Percentiles rank a stretch among this genome's conserved stretches.
These are phyloP conservation scores for Graphilbum fragrans DNA, from an alignment of 2,329 filamentous ascomycete genomes.

Conservation along the genomic window DNA sequence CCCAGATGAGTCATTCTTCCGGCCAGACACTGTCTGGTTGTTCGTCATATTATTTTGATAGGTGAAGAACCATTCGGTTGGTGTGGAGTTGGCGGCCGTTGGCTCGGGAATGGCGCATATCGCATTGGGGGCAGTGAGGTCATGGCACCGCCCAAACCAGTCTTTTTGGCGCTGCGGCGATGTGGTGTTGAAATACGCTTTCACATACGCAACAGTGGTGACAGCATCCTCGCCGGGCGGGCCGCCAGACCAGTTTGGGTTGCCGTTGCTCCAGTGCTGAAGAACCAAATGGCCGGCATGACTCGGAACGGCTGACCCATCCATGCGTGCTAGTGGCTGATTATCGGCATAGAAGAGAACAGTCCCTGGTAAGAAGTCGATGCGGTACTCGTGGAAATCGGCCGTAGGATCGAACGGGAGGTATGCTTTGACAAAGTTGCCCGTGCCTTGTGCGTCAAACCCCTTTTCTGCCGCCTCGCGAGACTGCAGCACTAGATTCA, in stretches of 20 bases:
- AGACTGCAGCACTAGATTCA: constrained; percentile 70
- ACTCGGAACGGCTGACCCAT: constrained; percentile 43
- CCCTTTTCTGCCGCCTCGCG: constrained; percentile 42
- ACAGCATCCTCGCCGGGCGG: constrained; percentile 52
- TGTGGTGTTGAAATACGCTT: constrained; percentile 70
- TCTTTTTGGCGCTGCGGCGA: constrained; percentile 24
- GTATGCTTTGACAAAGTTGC: constrained; percentile 42
- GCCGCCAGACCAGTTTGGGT: constrained; percentile 57
- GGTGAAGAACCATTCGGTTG: constrained; percentile 35
- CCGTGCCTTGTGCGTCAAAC: constrained; percentile 49
- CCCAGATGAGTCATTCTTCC: neutral
- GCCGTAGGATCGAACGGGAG: constrained; percentile 55
- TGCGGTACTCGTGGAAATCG: constrained; percentile 65
- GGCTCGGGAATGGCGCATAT: constrained; percentile 40
- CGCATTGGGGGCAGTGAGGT: constrained; percentile 21
- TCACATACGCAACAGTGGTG: constrained; percentile 56
- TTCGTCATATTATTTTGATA: constrained; percentile 30
- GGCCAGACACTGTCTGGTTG: constrained; percentile 29
- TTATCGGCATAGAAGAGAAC: constrained; percentile 63
- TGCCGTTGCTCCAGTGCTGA: constrained; percentile 71
- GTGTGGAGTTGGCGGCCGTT: constrained; percentile 19
- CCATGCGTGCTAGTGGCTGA: constrained; percentile 40
- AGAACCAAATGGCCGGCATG: constrained; percentile 54
- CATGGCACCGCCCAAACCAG: constrained; percentile 26
- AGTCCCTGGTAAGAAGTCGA: constrained; percentile 54